Evolutionary conservation across 805 yeast species (phyloP), one percentile per base, ranked within the genome.

Genomic region (Zygoascus ofunaensis): DNA sequence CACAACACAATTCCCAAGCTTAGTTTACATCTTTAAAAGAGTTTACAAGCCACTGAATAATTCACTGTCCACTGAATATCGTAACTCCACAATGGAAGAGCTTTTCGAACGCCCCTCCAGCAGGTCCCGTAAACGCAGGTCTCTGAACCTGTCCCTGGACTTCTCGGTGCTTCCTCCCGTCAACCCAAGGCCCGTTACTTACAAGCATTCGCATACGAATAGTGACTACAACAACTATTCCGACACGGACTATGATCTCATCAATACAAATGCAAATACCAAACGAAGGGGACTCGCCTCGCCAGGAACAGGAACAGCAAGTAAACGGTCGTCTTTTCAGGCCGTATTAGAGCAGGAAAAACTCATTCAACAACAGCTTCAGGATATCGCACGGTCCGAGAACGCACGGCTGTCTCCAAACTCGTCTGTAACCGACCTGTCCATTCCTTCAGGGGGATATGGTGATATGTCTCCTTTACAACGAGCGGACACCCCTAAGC

Each of bases 361-460:
- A 8, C 39, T 42, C 8, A 41, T 57, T 3, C 62, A 56, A 45
- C 54, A 50, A 17, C 51, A 53, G 42, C 45, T 58, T 3, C 51
- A 49, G 37, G 50, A 39, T 39, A 44, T 57, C 10, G 62, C 62
- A 4, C 55, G 62, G 12, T 39, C 54, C 4, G 58, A 55, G 28
- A 58, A 58, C 43, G 60, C 59, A 12, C 41, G 50, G 4, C 45
- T 55, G 17, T 7, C 19, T 18, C 32, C 30, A 18, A 12, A 39
- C 14, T 17, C 37, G 34, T 4, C 41, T 20, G 24, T 41, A 19
- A 35, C 30, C 32, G 43, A 41, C 30, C 32, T 41, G 43, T 35
- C 19, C 20, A 33, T 41, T 41, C 37, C 43, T 3, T 12, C 7
- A 17, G 42, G 42, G 7, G n/a, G n/a, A n/a, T 12, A 8, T 26